Base-by-base conservation (phyloP, 106 monocot species). In the Dendrobium huoshanense region DNA sequence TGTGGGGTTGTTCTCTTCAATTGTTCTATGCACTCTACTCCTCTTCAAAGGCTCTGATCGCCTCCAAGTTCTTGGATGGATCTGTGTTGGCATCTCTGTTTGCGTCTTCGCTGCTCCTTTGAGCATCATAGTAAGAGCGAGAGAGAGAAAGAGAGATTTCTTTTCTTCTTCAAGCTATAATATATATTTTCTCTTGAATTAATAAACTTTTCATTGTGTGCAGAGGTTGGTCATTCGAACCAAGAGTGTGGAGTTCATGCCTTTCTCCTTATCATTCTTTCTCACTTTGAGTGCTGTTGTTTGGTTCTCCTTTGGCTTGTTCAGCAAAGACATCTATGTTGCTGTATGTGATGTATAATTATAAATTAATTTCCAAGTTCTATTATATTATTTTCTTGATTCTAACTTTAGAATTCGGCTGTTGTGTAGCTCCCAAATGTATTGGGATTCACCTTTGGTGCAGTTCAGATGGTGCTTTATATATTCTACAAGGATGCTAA, bases 181-280 rank as follows among this genome's bases (percentile, higher is more conserved):
- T 42, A 9, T 22, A 24, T 67, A 15, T 67, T 67, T 27, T 64
- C 7, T 41, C 11, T 31, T 77, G 0, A 15, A 56, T 27, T 68
- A 27, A 58, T 44, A 73, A 65, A 41, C 4, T 61, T n/a, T 3
- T 7, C 5, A 61, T 19, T 61, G 18, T 19, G 4, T 4, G 2
- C 77, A 87, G 87, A 87, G 76, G 79, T 55, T 79, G 7, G 88
- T 88, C 5, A 80, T 88, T 18, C 80, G 74, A 2, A 88, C 88
- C 9, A 85, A 78, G 73, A 88, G 88, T 43, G 88, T 91, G 16
- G 88, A 91, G 81, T 91, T 83, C 87, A 91, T 91, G 85, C 85
- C 85, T 2, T 81, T 85, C 78, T 47, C 15, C 7, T 58, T 85
- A 16, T 86, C 86, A 16, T 82, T 82, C 75, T 82, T 70, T 74